Evolutionary conservation across 257 asterid species (phyloP).

Genomic region (Rhazya stricta): DNA sequence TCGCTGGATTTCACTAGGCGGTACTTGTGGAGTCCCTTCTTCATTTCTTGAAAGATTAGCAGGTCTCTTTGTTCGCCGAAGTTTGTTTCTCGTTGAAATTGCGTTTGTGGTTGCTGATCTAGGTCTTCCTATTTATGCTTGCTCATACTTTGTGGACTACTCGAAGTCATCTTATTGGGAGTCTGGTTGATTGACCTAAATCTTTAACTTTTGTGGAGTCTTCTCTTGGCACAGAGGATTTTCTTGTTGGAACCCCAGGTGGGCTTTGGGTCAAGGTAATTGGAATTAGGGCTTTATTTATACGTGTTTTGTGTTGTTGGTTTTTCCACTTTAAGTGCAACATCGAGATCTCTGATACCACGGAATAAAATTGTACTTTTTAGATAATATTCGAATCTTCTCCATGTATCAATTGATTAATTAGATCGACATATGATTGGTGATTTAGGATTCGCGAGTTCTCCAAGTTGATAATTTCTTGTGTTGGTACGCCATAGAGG

Average conservation of each 20-base stretch:
- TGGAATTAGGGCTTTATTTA: neutral
- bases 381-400: neutral
- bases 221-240: neutral
- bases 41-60: neutral
- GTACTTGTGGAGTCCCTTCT: neutral
- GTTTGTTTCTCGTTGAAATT: neutral
- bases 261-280: slow-evolving; percentile 17
- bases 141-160: neutral
- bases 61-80: neutral
- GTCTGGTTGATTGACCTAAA: neutral
- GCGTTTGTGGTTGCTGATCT: slow-evolving; percentile 1
- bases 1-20: neutral
- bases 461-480: neutral
- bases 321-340: neutral
- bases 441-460: neutral
- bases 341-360: slow-evolving; percentile 6
- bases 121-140: slow-evolving; percentile 5
- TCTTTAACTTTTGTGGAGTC: neutral
- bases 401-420: neutral
- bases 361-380: neutral
- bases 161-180: neutral
- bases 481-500: neutral
- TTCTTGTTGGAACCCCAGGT: slow-evolving; percentile 11
- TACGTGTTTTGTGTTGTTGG: neutral
- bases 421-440: neutral